Evolutionary conservation across 495 filamentous ascomycete genomes (phyloP).

Genomic region (Copromyces sp.): DNA sequence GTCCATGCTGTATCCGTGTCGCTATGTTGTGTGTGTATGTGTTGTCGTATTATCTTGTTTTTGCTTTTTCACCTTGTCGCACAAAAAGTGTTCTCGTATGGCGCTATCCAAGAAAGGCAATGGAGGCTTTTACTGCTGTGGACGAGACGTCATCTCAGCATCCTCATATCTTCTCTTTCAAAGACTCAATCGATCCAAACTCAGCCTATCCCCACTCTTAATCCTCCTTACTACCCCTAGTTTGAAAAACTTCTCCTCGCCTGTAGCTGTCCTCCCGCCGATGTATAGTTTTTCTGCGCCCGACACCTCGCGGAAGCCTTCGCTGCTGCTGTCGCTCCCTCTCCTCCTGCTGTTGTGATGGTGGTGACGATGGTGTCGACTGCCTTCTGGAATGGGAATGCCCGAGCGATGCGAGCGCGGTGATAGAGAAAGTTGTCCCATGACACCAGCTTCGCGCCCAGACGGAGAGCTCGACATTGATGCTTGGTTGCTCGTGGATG

Average conservation of each 20-base stretch:
- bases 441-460: conserved; percentile 27
- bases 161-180: conserved; percentile 20
- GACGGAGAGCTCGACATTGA: conserved; percentile 22
- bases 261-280: conserved; percentile 70
- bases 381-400: conserved; percentile 29
- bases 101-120: neutral
- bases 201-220: conserved; percentile 44
- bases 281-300: conserved; percentile 80
- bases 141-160: neutral
- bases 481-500: conserved; percentile 19
- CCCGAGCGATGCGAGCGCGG: conserved; percentile 25
- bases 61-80: neutral
- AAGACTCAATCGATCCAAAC: conserved; percentile 47
- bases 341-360: conserved; percentile 41
- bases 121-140: neutral
- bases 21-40: neutral
- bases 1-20: neutral
- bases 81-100: neutral
- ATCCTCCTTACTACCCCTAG: conserved; percentile 46
- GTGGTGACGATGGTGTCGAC: conserved; percentile 11
- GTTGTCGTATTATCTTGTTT: neutral
- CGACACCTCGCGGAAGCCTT: conserved; percentile 65
- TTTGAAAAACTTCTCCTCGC: conserved; percentile 83
- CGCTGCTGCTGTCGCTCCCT: conserved; percentile 69
- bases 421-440: conserved; percentile 33